phyloP scores from a whole-genome alignment of 108 stramenopile species.

The Cyclotella sp. region DNA sequence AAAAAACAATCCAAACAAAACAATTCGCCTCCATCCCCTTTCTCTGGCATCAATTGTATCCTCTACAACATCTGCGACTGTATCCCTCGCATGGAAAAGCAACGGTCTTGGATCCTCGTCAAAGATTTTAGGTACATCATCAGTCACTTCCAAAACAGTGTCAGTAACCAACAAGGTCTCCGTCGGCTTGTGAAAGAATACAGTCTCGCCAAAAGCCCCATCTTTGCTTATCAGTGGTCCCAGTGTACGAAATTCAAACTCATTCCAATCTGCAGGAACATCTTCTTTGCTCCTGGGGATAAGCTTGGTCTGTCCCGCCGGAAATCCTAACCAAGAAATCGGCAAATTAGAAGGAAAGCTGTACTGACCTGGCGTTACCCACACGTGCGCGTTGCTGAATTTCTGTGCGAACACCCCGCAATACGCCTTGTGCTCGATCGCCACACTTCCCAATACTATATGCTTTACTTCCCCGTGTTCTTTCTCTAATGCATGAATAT shows the following conservation, averaged over 20 bases:
- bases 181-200: conserved; percentile 88
- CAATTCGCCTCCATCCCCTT: conserved; percentile 90
- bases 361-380: conserved; percentile 90
- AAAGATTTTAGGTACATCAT: conserved; percentile 84
- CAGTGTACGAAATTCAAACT: conserved; percentile 77
- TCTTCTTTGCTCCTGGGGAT: conserved; percentile 62
- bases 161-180: conserved; percentile 92
- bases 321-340: conserved; percentile 84
- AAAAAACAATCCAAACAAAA: conserved; percentile 92
- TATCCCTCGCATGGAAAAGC: conserved; percentile 92
- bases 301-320: conserved; percentile 59
- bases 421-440: conserved; percentile 95
- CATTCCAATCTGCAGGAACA: conserved; percentile 77
- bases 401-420: conserved; percentile 91
- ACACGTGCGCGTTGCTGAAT: conserved; percentile 80
- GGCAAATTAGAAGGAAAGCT: conserved; percentile 81
- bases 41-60: conserved; percentile 78
- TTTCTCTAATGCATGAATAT: conserved; percentile 63
- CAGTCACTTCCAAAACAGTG: conserved; percentile 84
- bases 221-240: conserved; percentile 90
- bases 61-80: conserved; percentile 77
- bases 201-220: conserved; percentile 94
- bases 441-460: conserved; percentile 91
- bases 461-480: conserved; percentile 86
- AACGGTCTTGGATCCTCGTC: conserved; percentile 86